Evolutionary conservation across 164 flowering plant genomes (phyloP), one percentile per base, ranked within the genome.

Genomic region (Brasenia schreberi): DNA sequence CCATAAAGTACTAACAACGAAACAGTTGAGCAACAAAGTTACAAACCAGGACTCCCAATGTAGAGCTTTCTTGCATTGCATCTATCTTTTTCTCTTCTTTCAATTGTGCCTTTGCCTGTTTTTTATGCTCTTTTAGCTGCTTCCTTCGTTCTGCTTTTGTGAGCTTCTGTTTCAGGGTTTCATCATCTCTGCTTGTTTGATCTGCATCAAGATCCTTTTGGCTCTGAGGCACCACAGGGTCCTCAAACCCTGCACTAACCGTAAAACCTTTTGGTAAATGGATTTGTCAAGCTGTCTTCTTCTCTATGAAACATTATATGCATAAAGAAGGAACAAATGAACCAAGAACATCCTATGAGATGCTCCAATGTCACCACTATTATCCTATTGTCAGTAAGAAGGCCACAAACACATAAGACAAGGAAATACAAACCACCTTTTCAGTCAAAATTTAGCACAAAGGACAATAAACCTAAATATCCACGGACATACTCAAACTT

Each of bases 121-220:
- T 89, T 80, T 77, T 95, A 69, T 60, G 71, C 77, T 87, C 89
- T 75, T 95, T 95, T 67, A 79, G 73, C 76, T 86, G 92, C 9
- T 83, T 86, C 72, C 94, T 87, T 76, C 80, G 84, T 66, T 95
- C 94, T 5, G 85, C 82, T 74, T 92, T 95, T 16, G 93, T 84
- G 53, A 80, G 77, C 84, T 81, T 88, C 68, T 80, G 73, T 12
- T 81, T 27, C 63, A 81, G 62, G 0, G 19, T 64, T 43, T 63
- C 78, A 69, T 64, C 78, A 43, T 69, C 77, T 19, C 72, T 67
- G 42, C 68, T 77, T 16, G 65, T 76, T 5, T 39, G 71, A 6
- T 18, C 74, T 33, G 63, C 74, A 42, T 77, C 88, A 49, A 68
- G 80, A 66, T 77, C 83, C 61, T 74, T 68, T 0, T 64, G 74